Base-by-base conservation (phyloP, 805 yeast genomes). In the Maudiozyma turicensis region DNA sequence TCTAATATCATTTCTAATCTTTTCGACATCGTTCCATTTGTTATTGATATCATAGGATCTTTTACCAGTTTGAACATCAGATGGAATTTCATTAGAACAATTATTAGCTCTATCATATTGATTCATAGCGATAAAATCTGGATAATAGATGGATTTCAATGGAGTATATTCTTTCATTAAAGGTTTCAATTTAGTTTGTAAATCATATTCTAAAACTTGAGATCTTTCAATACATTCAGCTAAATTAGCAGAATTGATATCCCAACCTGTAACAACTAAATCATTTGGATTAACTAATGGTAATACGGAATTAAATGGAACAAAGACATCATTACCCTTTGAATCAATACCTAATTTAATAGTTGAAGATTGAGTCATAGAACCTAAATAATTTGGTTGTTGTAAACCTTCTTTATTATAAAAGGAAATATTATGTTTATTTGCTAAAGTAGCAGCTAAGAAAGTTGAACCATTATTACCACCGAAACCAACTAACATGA, bases 401-500 rank as follows among this genome's bases (percentile, higher is more conserved):
- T 74, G 74, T 44, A 80, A 75, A 47, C 96, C 95, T 48, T 81
- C 58, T 71, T 88, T 89, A 59, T 85, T 88, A 63, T 86, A 81
- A 72, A 90, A 90, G 46, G 78, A 69, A 54, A 90, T 66, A 53
- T 85, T 76, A 66, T 86, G 76, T 61, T 83, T 87, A 74, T 90
- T 90, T 52, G 97, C 95, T 56, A 85, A 77, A 46, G 82, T 75
- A 8, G 96, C 83, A 43, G 91, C 89, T 48, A 89, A 79, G 55
- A 91, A 75, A 11, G 98, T 90, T 51, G 96, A 77, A 68, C 97
- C 98, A 64, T 90, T 90, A 75, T 90, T 90, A 69, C 98, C 98
- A 59, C 97, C 97, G 56, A 90, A 75, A 58, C 98, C 98, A 35
- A 90, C 97, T 54, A 91, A 75, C 80, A 90, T 70, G 54, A 90